Evolutionary conservation across 2,329 filamentous ascomycete genomes (phyloP), one percentile per base, ranked within the genome.

Genomic region (Eutypella sp.): DNA sequence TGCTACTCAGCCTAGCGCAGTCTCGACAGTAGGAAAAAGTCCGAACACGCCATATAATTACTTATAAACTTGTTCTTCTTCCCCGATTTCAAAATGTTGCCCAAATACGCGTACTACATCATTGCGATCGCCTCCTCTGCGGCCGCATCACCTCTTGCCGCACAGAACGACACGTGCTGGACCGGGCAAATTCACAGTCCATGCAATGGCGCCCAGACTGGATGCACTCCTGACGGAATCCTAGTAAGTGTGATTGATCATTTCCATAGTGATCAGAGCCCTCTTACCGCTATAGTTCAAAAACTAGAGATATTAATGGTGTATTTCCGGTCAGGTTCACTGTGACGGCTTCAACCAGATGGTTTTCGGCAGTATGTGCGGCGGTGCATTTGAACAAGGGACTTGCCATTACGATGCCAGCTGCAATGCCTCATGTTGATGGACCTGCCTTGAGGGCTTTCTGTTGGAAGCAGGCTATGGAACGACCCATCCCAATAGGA

Each of bases 151-250:
- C 41, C 38, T 11, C 18, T 49, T 8, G 9, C 38, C 9, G n/a
- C 19, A 18, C 37, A 16, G n/a, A 42, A n/a, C 11, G 34, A 39
- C 11, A 22, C 36, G 11, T 54, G 51, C 41, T 54, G 51, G 51
- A 37, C 41, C 2, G 51, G 51, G 4, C n/a, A 47, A n/a, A 52
- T 52, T 20, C 49, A 52, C 20, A 45, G 37, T 8, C 39, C 47
- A 13, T 54, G 51, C 25, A n/a, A 52, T 7, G 46, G 46, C 3
- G 39, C 33, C n/a, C 39, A 42, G 10, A 41, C 40, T 2, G 51
- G 51, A 7, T 54, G 51, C 22, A 52, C 49, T 36, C 25, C 37
- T 3, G 47, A 46, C 19, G 51, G 51, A 11, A 50, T 54, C 16
- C 31, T 50, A 46, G 51, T 54, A 47, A 9, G 51, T 15, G 29